Evolutionary conservation across 1,284 basidiomycete genomes (phyloP).

Genomic region (Cutaneotrichosporon cavernicola): DNA sequence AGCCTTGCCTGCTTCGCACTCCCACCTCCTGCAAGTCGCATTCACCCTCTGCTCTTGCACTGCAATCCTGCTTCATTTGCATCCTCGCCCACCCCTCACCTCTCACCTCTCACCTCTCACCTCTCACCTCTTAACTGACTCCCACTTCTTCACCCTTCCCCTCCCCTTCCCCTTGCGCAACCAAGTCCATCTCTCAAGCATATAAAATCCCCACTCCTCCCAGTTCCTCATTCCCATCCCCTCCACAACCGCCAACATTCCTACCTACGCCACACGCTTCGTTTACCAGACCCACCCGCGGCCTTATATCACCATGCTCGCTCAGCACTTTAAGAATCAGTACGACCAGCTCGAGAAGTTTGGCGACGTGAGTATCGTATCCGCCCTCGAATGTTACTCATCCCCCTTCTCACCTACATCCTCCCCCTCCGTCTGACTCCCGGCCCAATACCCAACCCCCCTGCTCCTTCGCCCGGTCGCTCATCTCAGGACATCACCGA

Average conservation of each 20-base stretch:
- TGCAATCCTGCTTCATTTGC: too few species aligned
- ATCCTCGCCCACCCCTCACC: too few species aligned
- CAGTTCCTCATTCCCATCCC: background rate
- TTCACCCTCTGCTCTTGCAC: too few species aligned
- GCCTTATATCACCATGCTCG: background rate
- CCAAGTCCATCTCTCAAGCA: too few species aligned
- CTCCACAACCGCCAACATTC: background rate
- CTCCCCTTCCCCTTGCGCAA: too few species aligned
- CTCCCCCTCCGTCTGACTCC: background rate
- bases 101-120: too few species aligned
- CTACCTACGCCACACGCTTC: background rate
- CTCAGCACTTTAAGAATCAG: background rate
- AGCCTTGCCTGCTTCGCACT: too few species aligned
- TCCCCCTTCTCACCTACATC: background rate
- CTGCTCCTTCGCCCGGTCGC: background rate
- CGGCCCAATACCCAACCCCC: background rate
- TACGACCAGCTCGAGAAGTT: background rate
- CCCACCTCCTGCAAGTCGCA: too few species aligned
- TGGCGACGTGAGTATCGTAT: background rate
- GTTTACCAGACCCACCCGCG: background rate
- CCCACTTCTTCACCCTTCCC: too few species aligned
- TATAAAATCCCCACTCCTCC: background rate
- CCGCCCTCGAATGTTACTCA: background rate
- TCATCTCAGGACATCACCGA: slow-evolving; percentile 2
- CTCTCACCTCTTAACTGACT: too few species aligned